Base-by-base conservation (phyloP, 2,329 filamentous ascomycete genomes). In the Cladophialophora carrionii region DNA sequence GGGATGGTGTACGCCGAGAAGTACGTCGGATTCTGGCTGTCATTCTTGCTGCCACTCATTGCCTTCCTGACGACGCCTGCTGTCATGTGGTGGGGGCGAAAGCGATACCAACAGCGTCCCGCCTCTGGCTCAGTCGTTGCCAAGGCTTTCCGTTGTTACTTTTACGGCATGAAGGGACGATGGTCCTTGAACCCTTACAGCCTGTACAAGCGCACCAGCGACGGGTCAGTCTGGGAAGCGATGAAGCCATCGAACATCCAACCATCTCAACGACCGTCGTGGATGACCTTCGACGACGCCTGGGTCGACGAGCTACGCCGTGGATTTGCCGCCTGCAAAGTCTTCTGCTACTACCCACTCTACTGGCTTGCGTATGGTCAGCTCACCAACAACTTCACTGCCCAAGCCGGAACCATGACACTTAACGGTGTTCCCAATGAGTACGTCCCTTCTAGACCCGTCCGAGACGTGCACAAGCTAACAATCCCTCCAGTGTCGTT, bases 271-370 rank as follows among this genome's bases (percentile, higher is more conserved):
- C 87, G 87, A 49, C 68, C 68, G 4, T 43, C 55, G 0, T 93
- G 89, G 89, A 92, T 93, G 88, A 90, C 87, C 0, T 92, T 92
- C 71, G 90, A 94, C 67, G 91, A 94, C 71, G 86, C 86, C 58
- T 94, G 90, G 90, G 90, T 94, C 32, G 90, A 92, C 74, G 88
- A 92, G 74, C 87, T 92, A 57, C 82, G 83, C 58, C 87, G 90
- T 76, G 90, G 89, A 65, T 80, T 90, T 64, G 81, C 84, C 71
- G 88, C 88, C 62, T 90, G 88, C 80, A 82, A 85, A 68, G 88
- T 91, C 62, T 69, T 90, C 77, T 78, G 84, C 66, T 84, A 81
- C 76, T 84, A 79, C 63, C 81, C 81, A n/a, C 75, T 83, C 6
- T 84, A 79, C 72, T 79, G 77, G 76, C 88, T 84, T 4, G 77